These are phyloP conservation scores for Euphorbia tirucalli DNA, from an alignment of 345 rosid genomes.

Conservation along the genomic window DNA sequence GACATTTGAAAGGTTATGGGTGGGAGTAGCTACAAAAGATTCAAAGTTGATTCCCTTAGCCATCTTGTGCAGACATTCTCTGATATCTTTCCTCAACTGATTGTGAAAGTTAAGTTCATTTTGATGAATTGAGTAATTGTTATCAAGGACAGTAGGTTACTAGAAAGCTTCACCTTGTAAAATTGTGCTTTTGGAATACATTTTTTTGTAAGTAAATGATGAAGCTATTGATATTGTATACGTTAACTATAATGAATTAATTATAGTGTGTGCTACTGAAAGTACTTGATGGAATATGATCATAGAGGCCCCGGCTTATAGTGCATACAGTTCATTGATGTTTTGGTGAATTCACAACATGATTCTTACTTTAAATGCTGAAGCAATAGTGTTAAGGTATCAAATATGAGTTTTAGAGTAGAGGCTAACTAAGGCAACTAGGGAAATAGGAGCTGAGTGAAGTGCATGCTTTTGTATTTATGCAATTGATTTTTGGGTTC, in stretches of 20 bases:
- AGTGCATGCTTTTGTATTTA: not conserved
- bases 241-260: not conserved
- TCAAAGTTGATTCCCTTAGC: conserved; percentile 60
- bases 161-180: not conserved
- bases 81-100: conserved; percentile 45
- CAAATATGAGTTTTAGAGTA: not conserved
- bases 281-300: not conserved
- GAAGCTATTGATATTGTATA: not conserved
- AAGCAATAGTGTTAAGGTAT: not conserved
- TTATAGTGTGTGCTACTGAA: not conserved
- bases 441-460: not conserved
- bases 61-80: conserved; percentile 43
- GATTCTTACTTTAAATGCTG: not conserved
- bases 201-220: not conserved
- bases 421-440: not conserved
- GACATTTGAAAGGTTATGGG: conserved; percentile 56
- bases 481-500: not conserved
- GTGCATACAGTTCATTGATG: not conserved
- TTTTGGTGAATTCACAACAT: not conserved
- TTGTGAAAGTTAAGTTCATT: not conserved
- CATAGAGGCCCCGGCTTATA: not conserved
- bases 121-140: not conserved
- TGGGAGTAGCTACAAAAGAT: conserved; percentile 48
- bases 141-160: not conserved
- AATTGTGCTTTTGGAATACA: not conserved